Evolutionary conservation across 148 eudicot species (phyloP).

Genomic region (Chenopodium berlandieri): DNA sequence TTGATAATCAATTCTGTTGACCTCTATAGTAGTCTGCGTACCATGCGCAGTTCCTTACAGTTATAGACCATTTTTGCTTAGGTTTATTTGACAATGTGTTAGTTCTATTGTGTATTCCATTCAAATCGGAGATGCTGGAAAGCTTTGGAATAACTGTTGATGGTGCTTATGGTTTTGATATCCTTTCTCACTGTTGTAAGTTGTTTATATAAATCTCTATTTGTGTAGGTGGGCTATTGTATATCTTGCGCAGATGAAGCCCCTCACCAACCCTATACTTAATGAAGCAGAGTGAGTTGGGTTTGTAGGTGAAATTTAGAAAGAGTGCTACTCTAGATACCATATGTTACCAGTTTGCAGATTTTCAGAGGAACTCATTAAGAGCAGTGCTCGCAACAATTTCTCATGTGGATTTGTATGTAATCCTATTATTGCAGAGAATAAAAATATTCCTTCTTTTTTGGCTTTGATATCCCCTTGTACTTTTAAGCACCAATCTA

Average conservation of each 20-base stretch:
- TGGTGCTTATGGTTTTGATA: neutral
- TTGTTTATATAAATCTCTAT: slow-evolving; percentile 8
- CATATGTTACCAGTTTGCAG: slow-evolving; percentile 26
- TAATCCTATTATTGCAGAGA: slow-evolving; percentile 30
- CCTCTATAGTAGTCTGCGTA: neutral
- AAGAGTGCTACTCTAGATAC: slow-evolving; percentile 22
- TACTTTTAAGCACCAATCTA: slow-evolving; percentile 17
- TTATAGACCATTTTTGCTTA: neutral
- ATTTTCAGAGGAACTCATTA: slow-evolving; percentile 19
- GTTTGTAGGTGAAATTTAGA: slow-evolving; percentile 14
- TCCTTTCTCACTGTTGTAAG: neutral
- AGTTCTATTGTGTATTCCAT: neutral
- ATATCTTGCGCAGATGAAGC: slow-evolving; percentile 93
- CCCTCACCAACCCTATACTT: slow-evolving; percentile 86
- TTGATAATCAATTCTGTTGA: neutral
- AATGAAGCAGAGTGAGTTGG: slow-evolving; percentile 64
- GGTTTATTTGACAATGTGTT: neutral
- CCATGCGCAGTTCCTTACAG: neutral
- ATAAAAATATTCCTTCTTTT: slow-evolving; percentile 17
- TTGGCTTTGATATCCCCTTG: neutral
- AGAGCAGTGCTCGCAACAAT: slow-evolving; percentile 5
- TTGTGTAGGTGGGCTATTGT: slow-evolving; percentile 94
- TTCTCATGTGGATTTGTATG: slow-evolving; percentile 40
- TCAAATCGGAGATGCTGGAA: too few species aligned
- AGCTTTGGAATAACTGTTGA: too few species aligned